Evolutionary conservation across 441 rosid species (phyloP), one percentile per base, ranked within the genome.

Genomic region (Erodium chrysanthum): DNA sequence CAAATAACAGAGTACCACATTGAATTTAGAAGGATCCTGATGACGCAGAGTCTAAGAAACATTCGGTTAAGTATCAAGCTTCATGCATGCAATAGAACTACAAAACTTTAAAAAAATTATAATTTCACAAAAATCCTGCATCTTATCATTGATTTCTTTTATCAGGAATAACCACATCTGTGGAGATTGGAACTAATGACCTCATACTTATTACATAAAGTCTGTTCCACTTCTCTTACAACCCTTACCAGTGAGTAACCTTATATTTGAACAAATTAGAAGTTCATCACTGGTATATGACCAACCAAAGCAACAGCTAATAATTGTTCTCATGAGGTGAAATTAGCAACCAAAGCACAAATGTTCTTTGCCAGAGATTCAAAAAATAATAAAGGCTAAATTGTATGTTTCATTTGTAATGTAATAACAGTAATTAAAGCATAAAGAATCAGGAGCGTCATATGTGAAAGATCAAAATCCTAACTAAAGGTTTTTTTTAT

Each of bases 21-120:
- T 66, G 81, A 70, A 70, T 73, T 14, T 48, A 48, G 56, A 48
- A 15, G 62, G 65, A 74, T 67, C 21, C 59, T 22, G 67, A 60
- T 44, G 69, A 20, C 5, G 15, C 22, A 58, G 25, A 29, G 17
- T 9, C 10, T 22, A 60, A 20, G 52, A 12, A 50, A 64, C 66
- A 21, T 6, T 42, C 37, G 9, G 8, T 64, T 50, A 37, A 33
- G 50, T 64, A 27, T 31, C 20, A 33, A 64, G 12, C 66, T 64
- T 58, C 59, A 52, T 52, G 22, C 23, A 56, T 56, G 29, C 23
- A 56, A 21, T 56, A 21, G 22, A 56, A 56, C 27, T 56, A 23
- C 6, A 56, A 52, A 52, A 21, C 22, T 15, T 5, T n/a, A n/a
- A 52, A 56, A 20, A 8, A 21, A 56, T 22, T 58, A 58, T 22